Base-by-base conservation (phyloP, 441 rosid genomes). In the Gossypium davidsonii region DNA sequence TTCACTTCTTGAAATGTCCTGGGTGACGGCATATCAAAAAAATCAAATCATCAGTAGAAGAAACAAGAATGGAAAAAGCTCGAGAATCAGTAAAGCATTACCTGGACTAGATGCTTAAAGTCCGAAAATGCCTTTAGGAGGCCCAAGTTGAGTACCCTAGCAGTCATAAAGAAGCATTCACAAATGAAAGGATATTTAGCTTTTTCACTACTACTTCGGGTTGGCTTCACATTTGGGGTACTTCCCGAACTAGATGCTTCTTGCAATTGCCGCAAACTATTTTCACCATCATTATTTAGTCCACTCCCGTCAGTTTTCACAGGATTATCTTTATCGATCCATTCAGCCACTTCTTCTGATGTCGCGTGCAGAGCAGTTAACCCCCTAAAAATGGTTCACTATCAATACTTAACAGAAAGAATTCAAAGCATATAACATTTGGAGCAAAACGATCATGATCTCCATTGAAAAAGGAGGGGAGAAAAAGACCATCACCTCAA, bases 161-260 rank as follows among this genome's bases (percentile, higher is more conserved):
- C 97, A 52, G 98, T 90, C 97, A 96, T 96, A 79, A 96, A 93
- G 90, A 96, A 96, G 85, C 98, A 89, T 86, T 96, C 97, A 81
- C 97, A 91, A 44, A 91, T 91, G 84, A 93, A 96, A 8, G 85
- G 73, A 79, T 80, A 91, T 78, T 88, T 90, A 57, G 81, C 55
- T 65, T 75, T 82, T 75, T 61, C 81, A 63, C 78, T 78, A 68
- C 83, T 44, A 49, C 78, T 85, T 77, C 81, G 76, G 76, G 82
- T 73, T 76, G 79, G 71, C 70, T 84, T 86, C 52, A 76, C 70
- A 77, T 34, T 74, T 6, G 69, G 73, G 37, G 31, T 64, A 69
- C 84, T 76, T 60, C 91, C 85, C 52, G 96, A 92, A 82, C 95
- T 88, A 72, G 89, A 76, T 74, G 97, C 95, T 78, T 89, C 90